Conservation (phyloP, 2,329 filamentous ascomycete species). For the Knoxdaviesia capensis region DNA sequence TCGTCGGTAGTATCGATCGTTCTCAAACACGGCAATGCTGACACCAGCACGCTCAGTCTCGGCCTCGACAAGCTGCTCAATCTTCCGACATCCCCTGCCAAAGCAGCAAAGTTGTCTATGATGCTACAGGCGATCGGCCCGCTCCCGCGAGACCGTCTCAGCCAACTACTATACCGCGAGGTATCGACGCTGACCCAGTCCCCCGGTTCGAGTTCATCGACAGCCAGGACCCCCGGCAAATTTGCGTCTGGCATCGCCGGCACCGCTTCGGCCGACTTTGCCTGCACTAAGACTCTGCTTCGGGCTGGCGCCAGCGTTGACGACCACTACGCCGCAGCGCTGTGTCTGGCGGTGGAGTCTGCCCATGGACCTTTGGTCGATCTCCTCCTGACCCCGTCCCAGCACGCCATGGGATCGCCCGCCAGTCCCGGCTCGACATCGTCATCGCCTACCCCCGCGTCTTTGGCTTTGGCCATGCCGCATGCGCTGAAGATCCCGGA, state of each 20-base stretch:
- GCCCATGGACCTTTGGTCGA: conserved; percentile 25
- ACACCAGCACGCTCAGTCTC: conserved; percentile 18
- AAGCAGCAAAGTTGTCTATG: conserved; percentile 19
- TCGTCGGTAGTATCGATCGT: conserved; percentile 26
- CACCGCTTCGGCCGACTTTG: too few relatives aligned
- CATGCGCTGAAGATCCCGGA: conserved; percentile 30
- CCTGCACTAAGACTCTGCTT: conserved; percentile 16
- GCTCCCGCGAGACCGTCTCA: too few relatives aligned
- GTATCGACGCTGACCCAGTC: too few relatives aligned
- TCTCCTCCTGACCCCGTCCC: conserved; percentile 18
- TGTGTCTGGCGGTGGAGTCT: conserved; percentile 28
- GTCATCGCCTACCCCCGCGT: conserved; percentile 16
- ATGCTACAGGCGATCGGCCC: conserved; percentile 22
- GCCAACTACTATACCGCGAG: too few relatives aligned
- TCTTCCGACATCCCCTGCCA: conserved; percentile 21
- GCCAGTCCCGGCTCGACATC: too few relatives aligned
- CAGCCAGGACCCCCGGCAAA: too few relatives aligned
- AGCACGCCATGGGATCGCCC: too few relatives aligned
- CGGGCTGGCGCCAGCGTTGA: conserved; percentile 34
- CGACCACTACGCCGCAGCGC: conserved; percentile 25
- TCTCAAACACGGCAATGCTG: conserved; percentile 23
- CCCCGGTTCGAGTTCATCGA: too few relatives aligned
- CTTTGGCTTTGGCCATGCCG: conserved; percentile 28
- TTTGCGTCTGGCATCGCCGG: too few relatives aligned
- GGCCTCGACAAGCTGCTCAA: conserved; percentile 22